Evolutionary conservation across 768 basidiomycete genomes (phyloP).

Genomic region (Termitomyces sp.): DNA sequence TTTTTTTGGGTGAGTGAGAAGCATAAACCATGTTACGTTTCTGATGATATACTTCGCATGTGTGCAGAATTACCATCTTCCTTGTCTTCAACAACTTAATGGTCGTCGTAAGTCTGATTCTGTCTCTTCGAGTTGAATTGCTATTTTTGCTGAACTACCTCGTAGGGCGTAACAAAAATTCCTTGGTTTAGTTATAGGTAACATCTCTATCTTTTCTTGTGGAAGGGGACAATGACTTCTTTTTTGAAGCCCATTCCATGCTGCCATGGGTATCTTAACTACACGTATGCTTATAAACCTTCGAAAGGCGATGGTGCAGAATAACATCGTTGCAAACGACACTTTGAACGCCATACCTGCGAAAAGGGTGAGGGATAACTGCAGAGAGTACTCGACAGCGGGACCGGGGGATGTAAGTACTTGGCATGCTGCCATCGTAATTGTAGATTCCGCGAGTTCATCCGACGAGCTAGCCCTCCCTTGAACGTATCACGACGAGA

Average conservation of each 20-base stretch:
- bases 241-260: slow-evolving; percentile 35
- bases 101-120: slow-evolving; percentile 26
- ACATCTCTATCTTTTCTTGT: slow-evolving; percentile 16
- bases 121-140: neutral
- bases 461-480: neutral
- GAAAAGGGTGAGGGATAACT: neutral
- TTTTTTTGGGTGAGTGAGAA: slow-evolving; percentile 30
- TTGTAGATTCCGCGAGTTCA: neutral
- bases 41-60: neutral
- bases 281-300: slow-evolving; percentile 40
- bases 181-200: slow-evolving; percentile 43
- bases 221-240: neutral
- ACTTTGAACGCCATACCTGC: neutral
- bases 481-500: neutral
- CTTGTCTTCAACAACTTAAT: slow-evolving; percentile 42
- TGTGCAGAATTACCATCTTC: slow-evolving; percentile 28
- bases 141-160: neutral
- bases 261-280: slow-evolving; percentile 40
- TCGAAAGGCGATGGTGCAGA: slow-evolving; percentile 24
- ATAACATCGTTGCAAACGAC: slow-evolving; percentile 1
- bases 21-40: neutral
- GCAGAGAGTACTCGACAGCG: neutral
- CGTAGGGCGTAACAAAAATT: slow-evolving; percentile 34
- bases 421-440: slow-evolving; percentile 1
- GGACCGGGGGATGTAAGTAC: neutral